Base-by-base conservation (phyloP, 495 filamentous ascomycete genomes). In the Hypomontagnella monticulosa region DNA sequence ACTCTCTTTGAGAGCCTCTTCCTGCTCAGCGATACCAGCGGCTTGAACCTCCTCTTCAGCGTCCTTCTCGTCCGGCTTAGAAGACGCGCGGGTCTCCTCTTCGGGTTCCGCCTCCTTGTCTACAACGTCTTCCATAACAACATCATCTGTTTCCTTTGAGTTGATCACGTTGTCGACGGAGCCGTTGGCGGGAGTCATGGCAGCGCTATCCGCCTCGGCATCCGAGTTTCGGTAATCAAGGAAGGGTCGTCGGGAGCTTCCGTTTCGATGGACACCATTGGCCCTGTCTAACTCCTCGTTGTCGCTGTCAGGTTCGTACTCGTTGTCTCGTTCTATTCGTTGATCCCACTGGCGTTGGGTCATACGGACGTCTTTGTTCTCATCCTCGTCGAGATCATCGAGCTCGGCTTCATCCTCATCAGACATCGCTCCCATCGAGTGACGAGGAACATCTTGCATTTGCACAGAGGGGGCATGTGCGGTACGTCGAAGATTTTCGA, bases 401-500 rank as follows among this genome's bases (percentile, higher is more conserved):
- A 95, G 80, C 63, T 89, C 86, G n/a, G 91, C 95, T 43, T 97
- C 93, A 23, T 90, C 88, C 41, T 97, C 93, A 53, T 96, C 92
- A 11, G 86, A 81, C 63, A 85, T 82, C 70, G 91, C 87, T 27
- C 87, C 81, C 10, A 91, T 69, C 0, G 89, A 83, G 18, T 88
- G 84, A 8, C 91, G 90, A 1, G 96, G 95, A n/a, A 97, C 90
- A 69, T 97, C 93, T 6, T 90, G 89, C 87, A 97, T 93, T 74
- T 97, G 95, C 11, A 98, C 95, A 0, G 92, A 96, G 0, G 96
- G 95, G 0, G 90, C 92, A 68, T 92, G 90, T 1, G 89, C 87
- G 0, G 94, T 97, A 47, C 91, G 90, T 68, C 89, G 89, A 4
- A 99, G 85, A 70, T 99, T 99, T 57, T 97, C 93, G 46, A 97